Evolutionary conservation across 768 basidiomycete genomes (phyloP).

Genomic region (Suillus clintonianus): DNA sequence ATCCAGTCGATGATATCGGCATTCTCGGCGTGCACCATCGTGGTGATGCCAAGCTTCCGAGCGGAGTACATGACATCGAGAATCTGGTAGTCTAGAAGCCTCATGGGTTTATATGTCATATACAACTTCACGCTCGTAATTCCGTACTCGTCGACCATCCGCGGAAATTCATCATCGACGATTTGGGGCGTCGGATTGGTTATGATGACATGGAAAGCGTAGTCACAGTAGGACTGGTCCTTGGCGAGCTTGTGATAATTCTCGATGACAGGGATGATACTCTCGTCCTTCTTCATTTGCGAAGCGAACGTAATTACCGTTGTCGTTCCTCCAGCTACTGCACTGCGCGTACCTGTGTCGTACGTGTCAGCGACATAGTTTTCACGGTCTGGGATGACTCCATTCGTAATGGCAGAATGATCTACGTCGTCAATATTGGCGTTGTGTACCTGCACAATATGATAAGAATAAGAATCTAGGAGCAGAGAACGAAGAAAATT

Average conservation of each 20-base stretch:
- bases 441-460: constrained; percentile 4
- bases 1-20: constrained; percentile 20
- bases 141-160: constrained; percentile 32
- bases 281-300: constrained; percentile 22
- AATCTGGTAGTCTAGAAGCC: constrained; percentile 33
- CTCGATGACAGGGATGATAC: constrained; percentile 28
- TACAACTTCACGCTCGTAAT: constrained; percentile 37
- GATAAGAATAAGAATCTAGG: not conserved
- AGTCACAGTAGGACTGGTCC: constrained; percentile 31
- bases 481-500: not conserved
- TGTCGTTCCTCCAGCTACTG: constrained; percentile 34
- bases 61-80: constrained; percentile 33
- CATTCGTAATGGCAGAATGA: constrained; percentile 4
- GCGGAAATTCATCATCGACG: constrained; percentile 33
- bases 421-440: constrained; percentile 6
- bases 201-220: constrained; percentile 36
- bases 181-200: constrained; percentile 34
- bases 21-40: constrained; percentile 21
- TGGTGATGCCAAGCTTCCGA: constrained; percentile 18
- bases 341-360: constrained; percentile 33
- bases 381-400: constrained; percentile 6
- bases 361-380: constrained; percentile 30
- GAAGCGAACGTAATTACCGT: constrained; percentile 39
- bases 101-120: constrained; percentile 36
- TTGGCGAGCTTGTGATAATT: constrained; percentile 33